Evolutionary conservation across 2,329 filamentous ascomycete genomes (phyloP), one percentile per base, ranked within the genome.

Genomic region (Macrophomina tecta): DNA sequence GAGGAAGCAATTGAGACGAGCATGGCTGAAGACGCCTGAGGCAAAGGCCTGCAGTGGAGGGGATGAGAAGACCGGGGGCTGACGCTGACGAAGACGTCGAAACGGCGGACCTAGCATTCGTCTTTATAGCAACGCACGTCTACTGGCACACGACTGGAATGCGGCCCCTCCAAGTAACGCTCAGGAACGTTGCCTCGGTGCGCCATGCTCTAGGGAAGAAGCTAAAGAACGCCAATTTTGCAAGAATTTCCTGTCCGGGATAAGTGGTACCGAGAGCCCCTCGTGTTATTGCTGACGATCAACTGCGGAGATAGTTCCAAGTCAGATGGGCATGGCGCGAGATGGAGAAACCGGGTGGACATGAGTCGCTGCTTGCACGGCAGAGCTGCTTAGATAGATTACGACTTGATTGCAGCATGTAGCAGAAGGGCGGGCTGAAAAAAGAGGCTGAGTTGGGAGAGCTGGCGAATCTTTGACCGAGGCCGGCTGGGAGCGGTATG

Each of bases 351-450:
- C n/a, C 32, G 28, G 51, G 30, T 14, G 8, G 14, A 14, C 30
- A 53, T n/a, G 32, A 55, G 30, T 55, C 34, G n/a, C 12, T 55
- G 32, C 42, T 23, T 34, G 49, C 32, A 55, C n/a, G 8, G 52
- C 32, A 23, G 52, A 18, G 42, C 12, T 9, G 42, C 8, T 14
- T 14, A 45, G 42, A 11, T 55, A 55, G 1, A 55, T 18, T 38
- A 55, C 34, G 52, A 55, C 52, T 55, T 55, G 52, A 55, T 55
- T 55, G 52, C 52, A 34, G 32, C 1, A 8, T n/a, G 52, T 38
- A 30, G 48, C 48, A 51, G 48, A 51, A 30, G 9, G 5, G 12
- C 49, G 49, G 49, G 52, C 16, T 8, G 52, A 4, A 38, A 38
- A 38, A 12, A 55, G 52, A 55, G 32, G 34, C 52, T 55, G 32